These are phyloP conservation scores for Eucalyptus virginea DNA, from an alignment of 345 rosid species.

Conservation along the genomic window DNA sequence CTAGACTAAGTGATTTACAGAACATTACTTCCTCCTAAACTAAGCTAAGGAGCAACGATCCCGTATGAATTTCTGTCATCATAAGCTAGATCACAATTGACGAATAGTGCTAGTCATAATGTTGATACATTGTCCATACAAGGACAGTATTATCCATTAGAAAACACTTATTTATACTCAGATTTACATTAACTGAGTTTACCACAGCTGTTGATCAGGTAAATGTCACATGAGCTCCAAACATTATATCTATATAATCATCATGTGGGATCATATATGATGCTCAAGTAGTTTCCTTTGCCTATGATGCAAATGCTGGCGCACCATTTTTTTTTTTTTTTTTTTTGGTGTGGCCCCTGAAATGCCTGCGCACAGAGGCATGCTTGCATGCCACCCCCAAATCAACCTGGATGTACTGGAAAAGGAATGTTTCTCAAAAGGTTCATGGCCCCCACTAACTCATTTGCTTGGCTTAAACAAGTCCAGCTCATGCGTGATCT, in stretches of 20 bases:
- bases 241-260: neutral
- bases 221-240: neutral
- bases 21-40: neutral
- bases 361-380: neutral
- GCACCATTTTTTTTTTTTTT: neutral
- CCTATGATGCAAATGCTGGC: neutral
- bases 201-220: neutral
- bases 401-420: neutral
- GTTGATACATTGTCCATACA: neutral
- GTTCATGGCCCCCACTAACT: slow-evolving; percentile 8
- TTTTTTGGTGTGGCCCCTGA: neutral
- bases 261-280: neutral
- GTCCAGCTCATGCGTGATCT: neutral
- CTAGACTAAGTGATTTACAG: neutral
- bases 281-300: neutral
- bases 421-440: neutral
- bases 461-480: neutral
- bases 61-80: neutral
- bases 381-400: neutral
- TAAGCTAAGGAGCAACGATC: neutral
- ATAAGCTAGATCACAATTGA: neutral
- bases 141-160: neutral
- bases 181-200: neutral
- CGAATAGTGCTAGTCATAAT: neutral
- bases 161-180: neutral